Percentiles rank a stretch among this genome's conserved stretches.
phyloP scores from a whole-genome alignment of 2,329 filamentous ascomycete species.

The Microascus cirrosus region DNA sequence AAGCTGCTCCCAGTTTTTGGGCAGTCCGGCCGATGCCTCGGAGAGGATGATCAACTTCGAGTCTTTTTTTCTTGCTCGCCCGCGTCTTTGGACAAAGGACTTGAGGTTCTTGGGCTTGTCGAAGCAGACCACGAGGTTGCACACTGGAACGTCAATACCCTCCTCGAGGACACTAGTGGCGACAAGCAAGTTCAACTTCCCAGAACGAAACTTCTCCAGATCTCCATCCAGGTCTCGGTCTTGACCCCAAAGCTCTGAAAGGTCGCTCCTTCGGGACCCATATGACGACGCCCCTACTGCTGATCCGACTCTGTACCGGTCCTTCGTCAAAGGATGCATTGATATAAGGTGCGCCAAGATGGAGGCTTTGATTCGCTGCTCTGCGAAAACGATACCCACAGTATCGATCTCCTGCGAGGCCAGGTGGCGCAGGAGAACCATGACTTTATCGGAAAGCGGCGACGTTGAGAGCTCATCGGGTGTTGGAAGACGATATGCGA shows the following conservation, averaged over 20 bases:
- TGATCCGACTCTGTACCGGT: constrained; percentile 36
- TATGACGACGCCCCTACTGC: constrained; percentile 43
- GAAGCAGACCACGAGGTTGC: constrained; percentile 51
- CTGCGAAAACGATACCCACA: constrained; percentile 57
- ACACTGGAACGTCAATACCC: constrained; percentile 55
- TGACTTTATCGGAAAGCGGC: constrained; percentile 46
- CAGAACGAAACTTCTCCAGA: constrained; percentile 37
- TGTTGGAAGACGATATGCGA: constrained; percentile 16
- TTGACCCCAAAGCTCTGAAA: constrained; percentile 23
- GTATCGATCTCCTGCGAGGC: not conserved
- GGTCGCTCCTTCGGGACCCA: constrained; percentile 21
- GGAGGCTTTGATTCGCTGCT: constrained; percentile 48
- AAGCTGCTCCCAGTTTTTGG: constrained; percentile 48
- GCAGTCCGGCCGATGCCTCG: constrained; percentile 14
- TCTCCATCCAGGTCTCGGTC: constrained; percentile 19
- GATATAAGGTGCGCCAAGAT: constrained; percentile 48
- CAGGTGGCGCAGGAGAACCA: constrained; percentile 40
- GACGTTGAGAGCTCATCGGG: constrained; percentile 8
- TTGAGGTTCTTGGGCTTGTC: constrained; percentile 38
- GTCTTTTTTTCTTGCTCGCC: constrained; percentile 36
- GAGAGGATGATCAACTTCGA: constrained; percentile 39
- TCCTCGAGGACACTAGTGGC: constrained; percentile 57
- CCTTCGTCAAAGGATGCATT: constrained; percentile 32
- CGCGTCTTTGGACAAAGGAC: constrained; percentile 47
- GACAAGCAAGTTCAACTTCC: constrained; percentile 45